Evolutionary conservation across 2,329 filamentous ascomycete species (phyloP), one percentile per base, ranked within the genome.

Genomic region (Pezicula radicicola): DNA sequence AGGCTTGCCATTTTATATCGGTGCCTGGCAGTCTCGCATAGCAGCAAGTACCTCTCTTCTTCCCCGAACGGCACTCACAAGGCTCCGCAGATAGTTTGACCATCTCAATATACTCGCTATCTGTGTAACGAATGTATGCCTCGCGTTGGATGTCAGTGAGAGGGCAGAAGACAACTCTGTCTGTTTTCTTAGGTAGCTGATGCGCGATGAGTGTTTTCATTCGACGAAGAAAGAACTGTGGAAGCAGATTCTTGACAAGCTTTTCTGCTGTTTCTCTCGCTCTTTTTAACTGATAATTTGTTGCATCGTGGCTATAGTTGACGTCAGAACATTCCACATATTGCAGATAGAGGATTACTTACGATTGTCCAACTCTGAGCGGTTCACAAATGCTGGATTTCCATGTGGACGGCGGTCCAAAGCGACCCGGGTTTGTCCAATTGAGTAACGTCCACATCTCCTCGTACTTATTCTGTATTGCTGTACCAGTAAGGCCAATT

Each of bases 391-490:
- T 90, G 36, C 81, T 84, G 18, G 80, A 76, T 62, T 84, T 87
- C 94, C 94, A 99, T 40, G 89, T 88, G 5, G 80, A 74, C 9
- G 88, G 71, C 0, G 84, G 81, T 0, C 85, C 84, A 56, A 88
- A 79, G 44, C 78, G 72, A 0, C 91, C 93, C 0, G 94, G 94
- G 60, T 95, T 94, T 0, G 91, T 92, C 94, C 94, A 99, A 66
- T 99, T 96, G 3, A 99, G 75, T 0, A 99, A 76, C 0, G 91
- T 95, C 93, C 93, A 99, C 1, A 99, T 78, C 68, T 99, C 94
- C 66, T 97, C 91, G 67, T 99, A 99, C 59, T 90, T 94, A 69
- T 99, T 99, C 66, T 99, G 94, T 42, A 99, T 97, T 0, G 93
- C 93, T 0, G 94, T 99, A 2, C 94, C 94, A 0, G 92, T 97